These are phyloP conservation scores for Ceratobasidium sp. DNA, from an alignment of 1,284 basidiomycete genomes.

Conservation along the genomic window DNA sequence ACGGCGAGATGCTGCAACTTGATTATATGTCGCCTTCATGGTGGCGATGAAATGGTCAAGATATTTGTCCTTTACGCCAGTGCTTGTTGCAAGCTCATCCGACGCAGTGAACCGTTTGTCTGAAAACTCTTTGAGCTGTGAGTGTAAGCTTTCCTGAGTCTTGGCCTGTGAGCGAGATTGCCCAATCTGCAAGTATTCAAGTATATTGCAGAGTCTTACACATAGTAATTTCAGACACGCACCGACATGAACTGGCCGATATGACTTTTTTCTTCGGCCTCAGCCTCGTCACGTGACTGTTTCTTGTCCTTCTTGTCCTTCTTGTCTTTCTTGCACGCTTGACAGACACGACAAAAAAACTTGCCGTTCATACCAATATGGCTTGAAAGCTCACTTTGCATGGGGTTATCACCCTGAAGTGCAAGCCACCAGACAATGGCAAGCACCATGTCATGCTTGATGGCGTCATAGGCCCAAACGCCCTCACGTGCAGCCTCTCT, in stretches of 20 bases:
- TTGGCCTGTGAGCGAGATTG: too few relatives aligned
- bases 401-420: slow-evolving; percentile 63
- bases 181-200: too few relatives aligned
- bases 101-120: too few relatives aligned
- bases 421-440: slow-evolving; percentile 58
- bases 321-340: slow-evolving; percentile 54
- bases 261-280: neutral
- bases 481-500: slow-evolving; percentile 48
- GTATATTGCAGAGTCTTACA: too few relatives aligned
- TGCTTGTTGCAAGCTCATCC: neutral
- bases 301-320: too few relatives aligned
- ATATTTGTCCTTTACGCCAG: neutral
- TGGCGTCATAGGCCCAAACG: neutral
- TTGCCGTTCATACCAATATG: slow-evolving; percentile 62
- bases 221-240: neutral
- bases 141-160: too few relatives aligned
- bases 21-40: neutral
- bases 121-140: too few relatives aligned
- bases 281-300: slow-evolving; percentile 6
- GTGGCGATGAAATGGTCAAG: neutral
- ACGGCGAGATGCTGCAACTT: neutral
- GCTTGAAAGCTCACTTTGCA: slow-evolving; percentile 63
- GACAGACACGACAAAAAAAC: slow-evolving; percentile 61
- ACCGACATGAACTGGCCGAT: neutral
- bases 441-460: slow-evolving; percentile 52